Evolutionary conservation across 2,329 filamentous ascomycete genomes (phyloP).

Genomic region (Myriosclerotinia curreyana): DNA sequence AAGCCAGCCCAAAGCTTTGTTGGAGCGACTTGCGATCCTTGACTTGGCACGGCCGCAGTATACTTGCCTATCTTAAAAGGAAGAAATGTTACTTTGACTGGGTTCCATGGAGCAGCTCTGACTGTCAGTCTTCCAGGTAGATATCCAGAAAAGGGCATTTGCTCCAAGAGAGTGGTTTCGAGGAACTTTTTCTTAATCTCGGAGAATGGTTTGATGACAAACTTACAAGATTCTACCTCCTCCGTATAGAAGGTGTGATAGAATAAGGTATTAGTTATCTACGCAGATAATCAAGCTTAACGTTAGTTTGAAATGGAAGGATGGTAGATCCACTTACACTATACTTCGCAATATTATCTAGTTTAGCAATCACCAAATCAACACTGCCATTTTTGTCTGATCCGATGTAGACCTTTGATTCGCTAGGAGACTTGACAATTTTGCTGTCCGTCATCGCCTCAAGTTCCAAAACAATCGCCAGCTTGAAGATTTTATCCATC

Average conservation of each 20-base stretch:
- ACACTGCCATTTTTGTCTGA: constrained; percentile 21
- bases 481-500: constrained; percentile 6
- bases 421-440: constrained; percentile 27
- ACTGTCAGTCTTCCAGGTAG: constrained; percentile 27
- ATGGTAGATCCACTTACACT: constrained; percentile 25
- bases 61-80: constrained; percentile 22
- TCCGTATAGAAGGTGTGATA: constrained; percentile 35
- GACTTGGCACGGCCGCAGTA: constrained; percentile 10
- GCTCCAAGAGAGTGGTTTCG: constrained; percentile 35
- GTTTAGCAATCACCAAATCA: constrained; percentile 29
- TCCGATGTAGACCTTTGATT: constrained; percentile 29
- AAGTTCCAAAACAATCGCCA: constrained; percentile 17
- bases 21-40: not conserved
- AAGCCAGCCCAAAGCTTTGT: constrained; percentile 23
- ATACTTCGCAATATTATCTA: constrained; percentile 33
- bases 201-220: constrained; percentile 28
- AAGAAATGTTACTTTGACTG: constrained; percentile 12
- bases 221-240: constrained; percentile 25
- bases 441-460: constrained; percentile 29
- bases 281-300: constrained; percentile 6
- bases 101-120: constrained; percentile 27
- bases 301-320: not conserved
- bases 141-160: constrained; percentile 19
- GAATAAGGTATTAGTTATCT: constrained; percentile 7
- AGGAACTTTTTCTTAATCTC: constrained; percentile 30